These are phyloP conservation scores for Beauveria brongniartii DNA, from an alignment of 2,329 filamentous ascomycete genomes.

Conservation along the genomic window DNA sequence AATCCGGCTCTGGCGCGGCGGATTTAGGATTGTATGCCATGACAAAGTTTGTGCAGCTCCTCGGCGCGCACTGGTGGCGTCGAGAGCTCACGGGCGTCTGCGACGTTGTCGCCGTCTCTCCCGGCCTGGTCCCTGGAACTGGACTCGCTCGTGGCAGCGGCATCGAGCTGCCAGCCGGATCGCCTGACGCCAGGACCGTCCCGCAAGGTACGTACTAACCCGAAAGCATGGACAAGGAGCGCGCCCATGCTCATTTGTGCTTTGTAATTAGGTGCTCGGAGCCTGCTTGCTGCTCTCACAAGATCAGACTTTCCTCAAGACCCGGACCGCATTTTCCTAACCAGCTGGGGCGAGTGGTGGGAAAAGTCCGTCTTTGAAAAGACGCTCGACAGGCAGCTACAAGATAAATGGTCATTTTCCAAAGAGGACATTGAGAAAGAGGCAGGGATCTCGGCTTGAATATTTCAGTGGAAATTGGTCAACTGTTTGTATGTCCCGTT, in stretches of 20 bases:
- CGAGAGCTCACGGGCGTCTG: constrained; percentile 37
- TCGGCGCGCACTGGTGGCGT: constrained; percentile 48
- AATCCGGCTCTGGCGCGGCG: constrained; percentile 28
- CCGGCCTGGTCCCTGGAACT: constrained; percentile 43
- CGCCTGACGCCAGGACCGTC: constrained; percentile 40
- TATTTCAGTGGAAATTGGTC: neutral
- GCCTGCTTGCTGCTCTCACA: constrained; percentile 35
- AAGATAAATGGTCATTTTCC: constrained; percentile 43
- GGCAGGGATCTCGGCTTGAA: constrained; percentile 18
- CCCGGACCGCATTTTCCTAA: constrained; percentile 44
- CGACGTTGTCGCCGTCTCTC: constrained; percentile 44
- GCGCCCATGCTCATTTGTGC: neutral
- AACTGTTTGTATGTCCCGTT: too few species aligned
- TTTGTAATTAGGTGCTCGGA: constrained; percentile 31
- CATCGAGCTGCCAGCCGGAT: constrained; percentile 21
- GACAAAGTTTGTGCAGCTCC: constrained; percentile 43
- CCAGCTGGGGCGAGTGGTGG: constrained; percentile 52
- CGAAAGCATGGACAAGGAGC: too few species aligned
- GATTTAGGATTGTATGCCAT: constrained; percentile 28
- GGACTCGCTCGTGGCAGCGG: constrained; percentile 28
- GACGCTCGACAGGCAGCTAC: constrained; percentile 36
- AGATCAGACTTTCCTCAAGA: constrained; percentile 41
- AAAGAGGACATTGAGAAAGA: constrained; percentile 41
- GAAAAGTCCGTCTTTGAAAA: constrained; percentile 32
- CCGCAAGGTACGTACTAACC: constrained; percentile 30